Conservation (phyloP, 495 filamentous ascomycete species). For the Podospora sp. region DNA sequence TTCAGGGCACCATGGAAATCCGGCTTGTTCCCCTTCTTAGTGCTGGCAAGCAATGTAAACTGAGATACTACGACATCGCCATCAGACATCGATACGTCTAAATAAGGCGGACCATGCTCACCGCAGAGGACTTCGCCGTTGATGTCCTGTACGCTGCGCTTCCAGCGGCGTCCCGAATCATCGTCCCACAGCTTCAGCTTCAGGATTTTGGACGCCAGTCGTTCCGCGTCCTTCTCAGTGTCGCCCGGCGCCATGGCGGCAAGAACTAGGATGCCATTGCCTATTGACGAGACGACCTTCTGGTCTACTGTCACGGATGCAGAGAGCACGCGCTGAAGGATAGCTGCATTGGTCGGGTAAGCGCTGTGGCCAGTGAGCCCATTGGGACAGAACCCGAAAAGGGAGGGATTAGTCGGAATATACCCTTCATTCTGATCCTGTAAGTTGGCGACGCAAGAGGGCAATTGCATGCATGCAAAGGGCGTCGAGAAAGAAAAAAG, state of each 20-base stretch:
- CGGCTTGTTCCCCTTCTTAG: constrained; percentile 93
- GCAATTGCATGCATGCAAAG: background rate
- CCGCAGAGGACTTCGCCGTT: constrained; percentile 88
- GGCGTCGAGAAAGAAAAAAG: background rate
- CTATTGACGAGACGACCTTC: constrained; percentile 84
- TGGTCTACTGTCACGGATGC: constrained; percentile 98
- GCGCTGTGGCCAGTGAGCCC: background rate
- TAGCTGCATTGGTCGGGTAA: constrained; percentile 57
- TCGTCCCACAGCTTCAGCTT: constrained; percentile 91
- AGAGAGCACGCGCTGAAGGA: constrained; percentile 92
- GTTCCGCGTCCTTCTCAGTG: constrained; percentile 83
- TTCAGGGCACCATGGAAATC: constrained; percentile 90
- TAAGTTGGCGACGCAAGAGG: background rate
- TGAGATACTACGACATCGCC: constrained; percentile 75
- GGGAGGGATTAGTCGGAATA: background rate
- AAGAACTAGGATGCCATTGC: constrained; percentile 86
- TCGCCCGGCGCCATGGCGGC: constrained; percentile 90
- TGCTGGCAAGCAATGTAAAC: constrained; percentile 89
- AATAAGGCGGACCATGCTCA: constrained; percentile 44
- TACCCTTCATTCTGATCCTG: constrained; percentile 38
- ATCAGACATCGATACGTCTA: background rate
- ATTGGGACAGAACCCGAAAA: background rate
- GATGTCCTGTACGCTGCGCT: constrained; percentile 82
- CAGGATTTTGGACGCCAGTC: constrained; percentile 79
- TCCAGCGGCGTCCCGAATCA: constrained; percentile 77